A percentile compares a stretch with the other conserved stretches of the same genome.
These are phyloP conservation scores for Maudiozyma barnettii DNA, from an alignment of 805 yeast genomes.

Conservation along the genomic window DNA sequence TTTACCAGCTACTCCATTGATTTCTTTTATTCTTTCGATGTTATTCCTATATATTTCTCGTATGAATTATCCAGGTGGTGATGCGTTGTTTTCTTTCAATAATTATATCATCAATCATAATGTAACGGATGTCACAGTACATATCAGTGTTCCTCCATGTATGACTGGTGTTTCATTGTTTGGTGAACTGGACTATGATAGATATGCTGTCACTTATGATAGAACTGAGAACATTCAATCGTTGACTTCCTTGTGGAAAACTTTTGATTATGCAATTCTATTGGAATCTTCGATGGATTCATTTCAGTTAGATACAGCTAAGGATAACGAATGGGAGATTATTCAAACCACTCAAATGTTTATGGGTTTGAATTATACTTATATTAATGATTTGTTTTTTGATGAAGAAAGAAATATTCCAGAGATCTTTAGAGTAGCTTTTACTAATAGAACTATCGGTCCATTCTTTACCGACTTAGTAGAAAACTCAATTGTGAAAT, in stretches of 20 bases:
- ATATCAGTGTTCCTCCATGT: slow-evolving; percentile 70
- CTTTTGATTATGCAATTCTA: slow-evolving; percentile 45
- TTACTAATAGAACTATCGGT: slow-evolving; percentile 5
- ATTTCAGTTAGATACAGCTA: slow-evolving; percentile 8
- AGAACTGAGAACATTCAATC: slow-evolving; percentile 51
- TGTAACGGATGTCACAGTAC: slow-evolving; percentile 36
- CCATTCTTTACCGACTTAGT: slow-evolving; percentile 11
- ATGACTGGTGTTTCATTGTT: slow-evolving; percentile 82
- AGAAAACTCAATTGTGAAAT: slow-evolving; percentile 15
- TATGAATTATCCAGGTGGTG: slow-evolving; percentile 84
- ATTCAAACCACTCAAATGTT: slow-evolving; percentile 34
- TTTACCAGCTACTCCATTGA: slow-evolving; percentile 26
- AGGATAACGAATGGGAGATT: slow-evolving; percentile 34
- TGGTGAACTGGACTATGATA: slow-evolving; percentile 43
- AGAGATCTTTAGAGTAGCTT: slow-evolving; percentile 2
- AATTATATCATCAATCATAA: slow-evolving; percentile 27
- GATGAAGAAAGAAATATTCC: slow-evolving; percentile 14
- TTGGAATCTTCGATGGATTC: slow-evolving; percentile 9
- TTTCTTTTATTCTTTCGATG: slow-evolving; percentile 35
- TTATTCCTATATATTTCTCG: slow-evolving; percentile 55
- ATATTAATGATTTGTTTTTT: slow-evolving; percentile 10
- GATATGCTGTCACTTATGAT: slow-evolving; percentile 45
- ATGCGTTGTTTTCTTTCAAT: slow-evolving; percentile 51
- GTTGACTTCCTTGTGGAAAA: slow-evolving; percentile 36
- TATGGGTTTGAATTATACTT: slow-evolving; percentile 31